Evolutionary conservation across 495 filamentous ascomycete genomes (phyloP).

Genomic region (Diplogelasinospora grovesii): DNA sequence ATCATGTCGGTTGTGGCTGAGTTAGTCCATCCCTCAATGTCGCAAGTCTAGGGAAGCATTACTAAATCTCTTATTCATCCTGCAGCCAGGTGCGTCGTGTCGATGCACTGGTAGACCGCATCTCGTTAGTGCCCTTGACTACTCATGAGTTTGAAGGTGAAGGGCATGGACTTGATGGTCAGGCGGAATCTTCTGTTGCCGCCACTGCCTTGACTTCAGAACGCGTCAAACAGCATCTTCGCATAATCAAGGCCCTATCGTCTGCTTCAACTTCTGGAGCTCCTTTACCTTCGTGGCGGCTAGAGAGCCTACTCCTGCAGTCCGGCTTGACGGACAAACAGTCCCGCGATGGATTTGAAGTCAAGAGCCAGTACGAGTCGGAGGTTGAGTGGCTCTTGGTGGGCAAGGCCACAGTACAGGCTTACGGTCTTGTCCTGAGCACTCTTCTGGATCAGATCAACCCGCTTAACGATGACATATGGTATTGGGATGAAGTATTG

Average conservation of each 20-base stretch:
- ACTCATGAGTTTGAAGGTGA: constrained; percentile 19
- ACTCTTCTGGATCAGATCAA: constrained; percentile 72
- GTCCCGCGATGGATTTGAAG: constrained; percentile 14
- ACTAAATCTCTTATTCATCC: constrained; percentile 9
- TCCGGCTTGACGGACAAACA: constrained; percentile 34
- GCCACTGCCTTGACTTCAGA: constrained; percentile 25
- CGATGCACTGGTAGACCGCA: constrained; percentile 71
- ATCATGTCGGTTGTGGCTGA: constrained; percentile 62
- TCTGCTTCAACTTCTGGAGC: constrained; percentile 52
- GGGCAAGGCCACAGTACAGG: constrained; percentile 79
- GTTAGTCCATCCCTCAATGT: too few relatives aligned
- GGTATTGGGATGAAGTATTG: constrained; percentile 86
- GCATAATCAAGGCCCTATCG: constrained; percentile 61
- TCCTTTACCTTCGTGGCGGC: constrained; percentile 43
- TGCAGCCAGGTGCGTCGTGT: constrained; percentile 70
- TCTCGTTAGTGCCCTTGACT: constrained; percentile 39
- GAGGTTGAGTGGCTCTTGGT: constrained; percentile 85
- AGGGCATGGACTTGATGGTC: constrained; percentile 6
- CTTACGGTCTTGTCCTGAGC: constrained; percentile 69
- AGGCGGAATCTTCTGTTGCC: constrained; percentile 4
- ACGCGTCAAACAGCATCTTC: constrained; percentile 49
- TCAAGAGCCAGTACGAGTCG: constrained; percentile 46
- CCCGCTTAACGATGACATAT: constrained; percentile 73
- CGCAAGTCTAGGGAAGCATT: too few relatives aligned
- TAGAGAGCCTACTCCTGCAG: constrained; percentile 54